A percentile compares a stretch with the other conserved stretches of the same genome.
These are phyloP conservation scores for Thuidium tamariscinum DNA, from an alignment of 225 moss, liverwort and hornwort genomes.

Conservation along the genomic window DNA sequence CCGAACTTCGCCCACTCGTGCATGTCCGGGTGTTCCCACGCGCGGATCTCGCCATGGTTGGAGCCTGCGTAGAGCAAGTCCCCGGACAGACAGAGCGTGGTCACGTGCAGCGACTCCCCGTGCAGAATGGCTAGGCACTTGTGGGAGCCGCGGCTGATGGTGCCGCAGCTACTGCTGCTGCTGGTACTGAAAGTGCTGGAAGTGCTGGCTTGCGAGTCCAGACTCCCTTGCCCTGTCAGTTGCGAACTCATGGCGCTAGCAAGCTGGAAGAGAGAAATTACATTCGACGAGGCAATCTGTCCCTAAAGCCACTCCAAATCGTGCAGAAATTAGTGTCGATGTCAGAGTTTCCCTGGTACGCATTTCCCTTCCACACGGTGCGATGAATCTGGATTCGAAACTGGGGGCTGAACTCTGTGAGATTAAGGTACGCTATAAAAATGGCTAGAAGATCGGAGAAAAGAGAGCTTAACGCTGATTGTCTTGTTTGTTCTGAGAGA, in stretches of 20 bases:
- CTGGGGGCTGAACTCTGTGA: not conserved
- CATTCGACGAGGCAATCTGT: not conserved
- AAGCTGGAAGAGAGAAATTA: not conserved
- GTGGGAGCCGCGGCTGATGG: constrained; percentile 14
- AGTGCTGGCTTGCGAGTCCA: constrained; percentile 27
- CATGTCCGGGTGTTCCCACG: constrained; percentile 62
- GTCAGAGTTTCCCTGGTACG: not conserved
- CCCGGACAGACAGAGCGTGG: constrained; percentile 43
- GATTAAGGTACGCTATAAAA: not conserved
- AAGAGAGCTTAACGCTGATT: not conserved
- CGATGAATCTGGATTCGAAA: not conserved
- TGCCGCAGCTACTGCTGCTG: not conserved
- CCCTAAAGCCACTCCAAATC: not conserved
- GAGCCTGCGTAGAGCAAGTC: constrained; percentile 59
- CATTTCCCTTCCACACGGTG: not conserved
- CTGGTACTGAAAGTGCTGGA: not conserved
- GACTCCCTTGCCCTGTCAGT: constrained; percentile 9
- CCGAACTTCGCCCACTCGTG: constrained; percentile 37
- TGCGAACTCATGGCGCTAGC: not conserved
- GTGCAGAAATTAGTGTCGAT: not conserved
- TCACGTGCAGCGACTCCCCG: constrained; percentile 47
- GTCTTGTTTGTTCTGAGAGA: not conserved
- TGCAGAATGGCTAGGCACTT: constrained; percentile 55
- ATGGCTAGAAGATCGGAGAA: not conserved
- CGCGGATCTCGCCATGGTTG: constrained; percentile 53